These are phyloP conservation scores for Bremia lactucae DNA, from an alignment of 352 stramenopile species.

Conservation along the genomic window DNA sequence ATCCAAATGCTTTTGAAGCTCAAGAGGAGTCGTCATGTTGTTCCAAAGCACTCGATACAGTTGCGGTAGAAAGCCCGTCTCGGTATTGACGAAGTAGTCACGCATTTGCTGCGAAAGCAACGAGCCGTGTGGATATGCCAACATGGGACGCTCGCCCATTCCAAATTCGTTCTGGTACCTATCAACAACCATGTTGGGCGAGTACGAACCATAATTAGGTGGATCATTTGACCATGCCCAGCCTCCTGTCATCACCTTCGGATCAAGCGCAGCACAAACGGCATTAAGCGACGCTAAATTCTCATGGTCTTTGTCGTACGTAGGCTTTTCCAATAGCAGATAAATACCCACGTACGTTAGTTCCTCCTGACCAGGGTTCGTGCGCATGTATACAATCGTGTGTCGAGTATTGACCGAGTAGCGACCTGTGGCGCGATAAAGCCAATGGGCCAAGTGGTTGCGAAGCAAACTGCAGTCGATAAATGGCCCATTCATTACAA, in stretches of 20 bases:
- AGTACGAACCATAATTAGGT: conserved; percentile 50
- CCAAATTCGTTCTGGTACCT: conserved; percentile 74
- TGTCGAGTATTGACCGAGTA: conserved; percentile 62
- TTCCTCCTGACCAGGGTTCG: conserved; percentile 15
- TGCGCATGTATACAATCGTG: conserved; percentile 56
- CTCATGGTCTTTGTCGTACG: conserved; percentile 60
- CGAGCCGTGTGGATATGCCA: conserved; percentile 43
- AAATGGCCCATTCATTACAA: conserved; percentile 68
- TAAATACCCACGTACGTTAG: conserved; percentile 58
- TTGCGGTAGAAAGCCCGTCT: conserved; percentile 45
- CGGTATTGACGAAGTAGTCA: conserved; percentile 58
- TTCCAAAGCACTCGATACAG: conserved; percentile 64
- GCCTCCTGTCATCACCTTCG: conserved; percentile 40
- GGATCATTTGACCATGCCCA: conserved; percentile 79
- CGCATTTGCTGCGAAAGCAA: conserved; percentile 59
- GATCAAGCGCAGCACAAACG: conserved; percentile 22
- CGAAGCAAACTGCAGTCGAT: conserved; percentile 59
- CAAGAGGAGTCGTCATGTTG: conserved; percentile 59
- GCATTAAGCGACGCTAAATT: conserved; percentile 43
- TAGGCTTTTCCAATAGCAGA: conserved; percentile 63
- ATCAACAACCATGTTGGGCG: conserved; percentile 68
- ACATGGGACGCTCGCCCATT: conserved; percentile 52
- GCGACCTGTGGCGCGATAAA: conserved; percentile 54
- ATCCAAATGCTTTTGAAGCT: conserved; percentile 49
- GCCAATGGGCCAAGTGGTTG: conserved; percentile 73